Conservation (phyloP, 2,329 filamentous ascomycete genomes). For the Trichophaea hybrida region DNA sequence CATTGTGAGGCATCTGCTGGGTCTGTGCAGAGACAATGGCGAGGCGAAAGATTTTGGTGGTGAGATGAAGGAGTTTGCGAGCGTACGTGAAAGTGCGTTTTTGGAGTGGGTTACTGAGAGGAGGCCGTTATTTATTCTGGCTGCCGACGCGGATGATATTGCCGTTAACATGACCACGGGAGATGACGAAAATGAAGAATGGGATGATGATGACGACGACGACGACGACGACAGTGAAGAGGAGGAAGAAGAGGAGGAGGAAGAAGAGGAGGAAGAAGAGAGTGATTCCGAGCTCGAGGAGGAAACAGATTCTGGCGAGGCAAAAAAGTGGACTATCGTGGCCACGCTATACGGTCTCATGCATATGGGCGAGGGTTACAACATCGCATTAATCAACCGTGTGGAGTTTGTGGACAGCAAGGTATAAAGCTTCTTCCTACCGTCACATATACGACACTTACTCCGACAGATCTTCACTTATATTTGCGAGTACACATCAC, state of each 20-base stretch:
- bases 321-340: constrained; percentile 9
- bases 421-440: background rate
- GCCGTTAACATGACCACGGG: background rate
- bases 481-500: no score
- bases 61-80: constrained; percentile 36
- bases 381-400: constrained; percentile 35
- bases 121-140: constrained; percentile 53
- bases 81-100: constrained; percentile 39
- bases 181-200: constrained; percentile 5
- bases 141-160: constrained; percentile 43
- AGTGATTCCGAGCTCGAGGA: no score
- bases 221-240: no score
- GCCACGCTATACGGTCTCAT: constrained; percentile 42
- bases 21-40: constrained; percentile 20
- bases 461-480: no score
- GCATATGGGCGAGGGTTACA: constrained; percentile 13
- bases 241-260: no score
- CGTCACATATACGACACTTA: no score
- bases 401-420: constrained; percentile 47
- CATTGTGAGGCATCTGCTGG: constrained; percentile 49
- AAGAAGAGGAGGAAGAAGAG: no score
- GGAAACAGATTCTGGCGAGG: no score
- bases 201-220: constrained; percentile 10
- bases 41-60: constrained; percentile 12
- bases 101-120: constrained; percentile 40